Evolutionary conservation across 2,329 filamentous ascomycete genomes (phyloP), one percentile per base, ranked within the genome.

Genomic region (Albophoma yamanashiensis): DNA sequence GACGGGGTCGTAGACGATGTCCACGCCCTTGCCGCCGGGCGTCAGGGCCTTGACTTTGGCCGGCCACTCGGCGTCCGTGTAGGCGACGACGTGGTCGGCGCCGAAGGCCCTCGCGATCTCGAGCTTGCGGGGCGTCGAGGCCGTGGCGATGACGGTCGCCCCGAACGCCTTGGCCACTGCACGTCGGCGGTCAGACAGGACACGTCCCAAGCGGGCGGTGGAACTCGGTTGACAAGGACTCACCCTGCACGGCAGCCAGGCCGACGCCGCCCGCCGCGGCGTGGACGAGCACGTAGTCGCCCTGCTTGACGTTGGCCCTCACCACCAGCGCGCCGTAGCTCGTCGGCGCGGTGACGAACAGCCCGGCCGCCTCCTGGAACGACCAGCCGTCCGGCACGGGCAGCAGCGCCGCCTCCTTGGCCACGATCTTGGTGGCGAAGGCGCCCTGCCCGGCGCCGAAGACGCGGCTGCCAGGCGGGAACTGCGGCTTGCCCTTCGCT

Each of bases 1-100:
- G 1, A 97, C 93, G 15, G 93, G 92, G 73, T 97, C 93, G 76
- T 91, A 97, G 27, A 97, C 92, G 58, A 97, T 91, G 74, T 97
- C 92, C 22, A 96, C 92, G 14, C 92, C 85, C 53, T 78, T 74
- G 1, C 83, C 83, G 63, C 85, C 84, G 0, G 89, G 90, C 5
- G 89, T 93, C 61, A 97, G 74, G 66, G 84, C 85, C 77, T 89
- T 89, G 56, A 97, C 91, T 62, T 85, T 73, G 2, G 79, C 78
- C n/a, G 84, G 82, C 80, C 88, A 87, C 59, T 79, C 76, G 2
- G 79, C 70, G 63, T 88, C 80, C 22, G 80, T 80, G 74, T 97
- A 97, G 73, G 93, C 85, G 61, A 97, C 74, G 3, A 84, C 83
- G 71, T 93, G 85, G 74, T 97, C 92, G 2, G 93, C 93, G 36